Base-by-base conservation (phyloP, 2,329 filamentous ascomycete species). In the Fusarium fujikuroi region DNA sequence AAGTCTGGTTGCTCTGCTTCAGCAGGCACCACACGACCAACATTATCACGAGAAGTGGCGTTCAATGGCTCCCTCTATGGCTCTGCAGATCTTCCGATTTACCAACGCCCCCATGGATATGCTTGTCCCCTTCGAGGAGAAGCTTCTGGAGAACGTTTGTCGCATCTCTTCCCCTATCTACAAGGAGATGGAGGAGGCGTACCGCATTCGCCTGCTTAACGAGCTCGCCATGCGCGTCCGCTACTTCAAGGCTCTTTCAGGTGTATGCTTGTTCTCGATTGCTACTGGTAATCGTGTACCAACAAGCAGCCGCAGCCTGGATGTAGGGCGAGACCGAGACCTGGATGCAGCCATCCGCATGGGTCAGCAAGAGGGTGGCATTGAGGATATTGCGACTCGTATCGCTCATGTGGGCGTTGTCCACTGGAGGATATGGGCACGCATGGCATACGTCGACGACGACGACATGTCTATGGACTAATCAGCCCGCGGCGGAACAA, bases 381-480 rank as follows among this genome's bases (percentile, higher is more conserved):
- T 93, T 42, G 86, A 87, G 47, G 91, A 94, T 66, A 89, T 97
- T 80, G 90, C 93, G 2, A 92, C 91, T 49, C 90, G 93, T 50
- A 87, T 97, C 57, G 92, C 94, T 10, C 95, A 98, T 78, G 90
- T 98, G 49, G 91, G 93, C 19, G 87, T 96, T 10, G 84, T 98
- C 30, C 95, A 98, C 82, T 98, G 95, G 95, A 89, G 93, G 54
- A 92, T 97, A 7, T 98, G 95, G 94, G 89, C 89, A 3, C 89
- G 90, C 5, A 85, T 97, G 60, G 90, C 92, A 18, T 97, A 97
- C 79, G 73, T 83, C 19, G 81, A 81, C 32, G 85, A 85, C 34
- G 81, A 84, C 59, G 80, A 80, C 54, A 80, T 81, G 78, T 69
- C 75, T 34, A 67, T 81, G 60, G 82, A 84, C 44, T 77, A 76